Percentiles rank a stretch among this genome's conserved stretches.
Evolutionary conservation across 495 filamentous ascomycete genomes (phyloP).

Genomic region (Evernia prunastri): DNA sequence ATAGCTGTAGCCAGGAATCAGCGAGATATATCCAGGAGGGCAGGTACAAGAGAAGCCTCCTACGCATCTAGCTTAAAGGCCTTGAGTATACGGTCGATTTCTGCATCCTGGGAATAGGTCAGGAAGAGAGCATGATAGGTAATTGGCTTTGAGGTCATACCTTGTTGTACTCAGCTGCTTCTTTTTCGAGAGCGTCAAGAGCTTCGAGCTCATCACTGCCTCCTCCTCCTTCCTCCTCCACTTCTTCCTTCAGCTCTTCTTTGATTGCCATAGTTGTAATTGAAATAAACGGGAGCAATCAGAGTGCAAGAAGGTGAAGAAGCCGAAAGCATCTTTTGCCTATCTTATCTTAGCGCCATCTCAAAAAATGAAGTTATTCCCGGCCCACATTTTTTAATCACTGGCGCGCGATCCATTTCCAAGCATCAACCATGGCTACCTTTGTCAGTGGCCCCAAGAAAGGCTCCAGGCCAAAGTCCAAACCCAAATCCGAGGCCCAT

Average conservation of each 20-base stretch:
- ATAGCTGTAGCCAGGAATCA: constrained; percentile 50
- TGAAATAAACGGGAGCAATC: background rate
- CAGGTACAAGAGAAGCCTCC: constrained; percentile 34
- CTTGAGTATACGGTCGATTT: constrained; percentile 89
- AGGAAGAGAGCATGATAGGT: constrained; percentile 3
- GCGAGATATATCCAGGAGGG: background rate
- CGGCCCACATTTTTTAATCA: background rate
- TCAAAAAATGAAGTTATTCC: constrained; percentile 11
- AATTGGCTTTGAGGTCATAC: constrained; percentile 34
- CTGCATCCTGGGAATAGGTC: constrained; percentile 62
- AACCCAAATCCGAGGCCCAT: constrained; percentile 27
- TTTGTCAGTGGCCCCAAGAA: constrained; percentile 4
- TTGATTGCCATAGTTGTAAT: constrained; percentile 21
- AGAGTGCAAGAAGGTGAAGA: background rate
- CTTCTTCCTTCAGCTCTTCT: constrained; percentile 23
- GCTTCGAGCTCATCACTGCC: constrained; percentile 65
- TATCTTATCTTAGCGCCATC: constrained; percentile 25
- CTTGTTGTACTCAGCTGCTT: constrained; percentile 87
- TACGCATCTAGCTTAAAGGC: constrained; percentile 88
- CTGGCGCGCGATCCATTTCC: background rate
- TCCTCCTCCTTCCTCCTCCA: constrained; percentile 22
- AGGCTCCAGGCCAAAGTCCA: constrained; percentile 13
- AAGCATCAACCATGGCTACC: constrained; percentile 17
- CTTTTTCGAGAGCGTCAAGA: constrained; percentile 75
- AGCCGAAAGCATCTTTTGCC: background rate